Evolutionary conservation across 139 green algal species (phyloP), one percentile per base, ranked within the genome.

Genomic region (Chlamydomonas sp.): DNA sequence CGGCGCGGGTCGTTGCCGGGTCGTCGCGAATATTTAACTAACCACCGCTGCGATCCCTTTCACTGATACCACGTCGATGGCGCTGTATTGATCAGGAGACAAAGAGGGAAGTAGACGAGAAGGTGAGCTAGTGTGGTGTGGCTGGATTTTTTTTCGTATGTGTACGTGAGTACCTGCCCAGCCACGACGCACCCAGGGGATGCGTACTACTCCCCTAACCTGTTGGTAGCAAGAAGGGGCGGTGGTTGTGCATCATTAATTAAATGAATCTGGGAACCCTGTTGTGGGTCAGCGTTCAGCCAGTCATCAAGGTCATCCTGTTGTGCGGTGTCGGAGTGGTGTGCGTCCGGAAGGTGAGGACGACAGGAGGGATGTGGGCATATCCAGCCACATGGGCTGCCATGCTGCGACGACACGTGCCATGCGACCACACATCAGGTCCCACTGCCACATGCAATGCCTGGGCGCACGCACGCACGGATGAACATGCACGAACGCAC

Each of bases 221-320:
- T 63, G 13, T 20, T 34, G 13, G 6, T 8, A 10, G n/a, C 54
- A 63, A 63, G 26, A 24, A 30, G 16, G 6, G n/a, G 16, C 6
- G 16, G 16, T 63, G 54, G 54, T n/a, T n/a, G n/a, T n/a, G n/a
- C n/a, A n/a, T n/a, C n/a, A n/a, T n/a, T n/a, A n/a, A n/a, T n/a
- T n/a, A n/a, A n/a, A n/a, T n/a, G n/a, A n/a, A n/a, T n/a, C n/a
- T n/a, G n/a, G n/a, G n/a, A n/a, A 63, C 54, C 54, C 54, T 63
- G 8, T 20, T 63, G 29, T 63, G 54, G 54, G 54, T 24, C 13
- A 35, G 16, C 28, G 31, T 24, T 8, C 54, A 63, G 54, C 54
- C 54, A 16, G 54, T 63, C 6, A 6, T 63, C 54, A 63, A 63
- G 54, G 54, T 63, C 8, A 16, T 63, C n/a, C 54, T 63, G 6